Conservation (phyloP, 164 flowering plant species). For the Chimonanthus salicifolius region DNA sequence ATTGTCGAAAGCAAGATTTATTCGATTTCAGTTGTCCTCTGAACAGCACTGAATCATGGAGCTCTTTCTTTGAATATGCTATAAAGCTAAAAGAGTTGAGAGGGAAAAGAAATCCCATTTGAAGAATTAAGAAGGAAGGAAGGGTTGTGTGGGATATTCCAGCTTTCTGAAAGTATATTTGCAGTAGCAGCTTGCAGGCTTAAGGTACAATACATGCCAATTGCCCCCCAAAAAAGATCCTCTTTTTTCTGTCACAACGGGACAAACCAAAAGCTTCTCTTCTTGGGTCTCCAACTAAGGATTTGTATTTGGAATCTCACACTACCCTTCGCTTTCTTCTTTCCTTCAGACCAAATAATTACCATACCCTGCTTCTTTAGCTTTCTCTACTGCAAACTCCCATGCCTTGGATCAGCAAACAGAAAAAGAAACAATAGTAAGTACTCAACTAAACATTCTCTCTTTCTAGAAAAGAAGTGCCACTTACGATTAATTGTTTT, state of each 20-base stretch:
- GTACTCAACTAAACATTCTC: too few species aligned
- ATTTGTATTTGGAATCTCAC: slow-evolving; percentile 17
- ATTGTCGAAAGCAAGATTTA: too few species aligned
- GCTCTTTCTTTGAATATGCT: background rate
- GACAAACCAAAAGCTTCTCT: slow-evolving; percentile 57
- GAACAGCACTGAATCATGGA: too few species aligned
- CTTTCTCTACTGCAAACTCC: slow-evolving; percentile 31
- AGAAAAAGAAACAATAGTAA: background rate
- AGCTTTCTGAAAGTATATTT: slow-evolving; percentile 62
- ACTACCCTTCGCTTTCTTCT: slow-evolving; percentile 8
- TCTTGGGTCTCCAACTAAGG: slow-evolving; percentile 8
- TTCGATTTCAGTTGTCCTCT: too few species aligned
- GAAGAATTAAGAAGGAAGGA: slow-evolving; percentile 7
- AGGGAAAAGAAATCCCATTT: background rate
- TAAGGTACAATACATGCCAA: slow-evolving; percentile 55
- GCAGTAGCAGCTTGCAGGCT: slow-evolving; percentile 51
- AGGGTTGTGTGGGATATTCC: slow-evolving; percentile 39
- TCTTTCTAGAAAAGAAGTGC: too few species aligned
- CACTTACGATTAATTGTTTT: too few species aligned
- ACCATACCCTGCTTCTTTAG: slow-evolving; percentile 20
- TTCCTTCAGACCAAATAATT: slow-evolving; percentile 29
- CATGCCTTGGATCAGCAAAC: slow-evolving; percentile 13
- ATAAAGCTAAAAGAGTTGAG: background rate
- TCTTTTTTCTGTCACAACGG: slow-evolving; percentile 35
- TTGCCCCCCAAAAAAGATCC: slow-evolving; percentile 52